Evolutionary conservation across 108 stramenopile species (phyloP).

Genomic region (Discostella pseudostelligera): DNA sequence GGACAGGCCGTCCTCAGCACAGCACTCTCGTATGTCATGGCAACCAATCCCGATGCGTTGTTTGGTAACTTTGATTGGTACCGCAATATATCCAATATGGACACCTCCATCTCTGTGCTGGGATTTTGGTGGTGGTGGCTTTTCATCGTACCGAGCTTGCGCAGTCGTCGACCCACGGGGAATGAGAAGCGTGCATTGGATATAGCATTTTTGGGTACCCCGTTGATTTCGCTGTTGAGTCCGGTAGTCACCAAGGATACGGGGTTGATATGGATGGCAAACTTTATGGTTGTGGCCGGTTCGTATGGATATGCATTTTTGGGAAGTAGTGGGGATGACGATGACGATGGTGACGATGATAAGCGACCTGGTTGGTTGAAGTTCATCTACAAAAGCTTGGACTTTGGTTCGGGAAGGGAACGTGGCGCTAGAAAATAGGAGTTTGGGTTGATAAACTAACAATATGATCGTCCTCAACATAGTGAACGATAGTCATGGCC

Average conservation of each 20-base stretch:
- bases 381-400: conserved; percentile 84
- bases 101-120: conserved; percentile 85
- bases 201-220: conserved; percentile 93
- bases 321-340: conserved; percentile 39
- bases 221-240: conserved; percentile 76
- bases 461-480: too few relatives aligned
- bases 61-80: conserved; percentile 81
- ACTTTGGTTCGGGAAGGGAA: conserved; percentile 87
- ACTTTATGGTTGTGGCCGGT: conserved; percentile 73
- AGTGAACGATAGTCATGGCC: too few relatives aligned
- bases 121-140: conserved; percentile 99
- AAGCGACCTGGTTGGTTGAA: conserved; percentile 79
- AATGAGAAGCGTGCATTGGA: conserved; percentile 94
- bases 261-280: conserved; percentile 82
- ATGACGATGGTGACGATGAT: conserved; percentile 35
- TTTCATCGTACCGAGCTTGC: conserved; percentile 92
- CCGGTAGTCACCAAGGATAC: conserved; percentile 92
- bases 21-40: conserved; percentile 86
- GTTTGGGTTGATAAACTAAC: too few relatives aligned
- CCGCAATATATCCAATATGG: conserved; percentile 63
- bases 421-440: conserved; percentile 62
- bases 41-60: conserved; percentile 63
- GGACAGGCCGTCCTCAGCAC: conserved; percentile 88
- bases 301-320: conserved; percentile 70
- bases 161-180: conserved; percentile 84